Evolutionary conservation across 768 basidiomycete species (phyloP).

Genomic region (Coprinopsis marcescibilis): DNA sequence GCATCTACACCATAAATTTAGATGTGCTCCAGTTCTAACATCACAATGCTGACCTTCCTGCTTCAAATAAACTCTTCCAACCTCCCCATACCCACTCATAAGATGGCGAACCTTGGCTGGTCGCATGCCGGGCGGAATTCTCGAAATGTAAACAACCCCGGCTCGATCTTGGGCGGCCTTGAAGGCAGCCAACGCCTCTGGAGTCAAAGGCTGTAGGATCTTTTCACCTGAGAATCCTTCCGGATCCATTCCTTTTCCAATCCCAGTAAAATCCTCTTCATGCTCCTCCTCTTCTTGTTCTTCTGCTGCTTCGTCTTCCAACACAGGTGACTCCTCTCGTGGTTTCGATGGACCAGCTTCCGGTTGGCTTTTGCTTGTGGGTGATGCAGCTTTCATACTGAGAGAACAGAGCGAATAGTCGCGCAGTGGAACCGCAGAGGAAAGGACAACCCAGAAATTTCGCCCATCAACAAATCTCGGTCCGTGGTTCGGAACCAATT

Average conservation of each 20-base stretch:
- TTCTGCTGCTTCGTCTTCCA: constrained; percentile 7
- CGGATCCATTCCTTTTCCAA: constrained; percentile 47
- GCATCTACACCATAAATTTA: constrained; percentile 44
- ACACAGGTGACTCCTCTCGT: not conserved
- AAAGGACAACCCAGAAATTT: not conserved
- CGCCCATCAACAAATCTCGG: too few species aligned
- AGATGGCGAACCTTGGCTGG: constrained; percentile 94
- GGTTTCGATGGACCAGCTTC: constrained; percentile 7
- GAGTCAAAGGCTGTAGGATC: constrained; percentile 66
- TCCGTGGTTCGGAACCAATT: too few species aligned
- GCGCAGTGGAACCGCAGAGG: not conserved
- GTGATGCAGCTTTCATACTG: not conserved
- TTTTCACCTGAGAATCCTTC: constrained; percentile 58
- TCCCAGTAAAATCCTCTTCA: constrained; percentile 20
- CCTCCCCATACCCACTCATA: constrained; percentile 83
- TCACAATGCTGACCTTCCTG: constrained; percentile 64
- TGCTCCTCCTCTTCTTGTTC: constrained; percentile 22
- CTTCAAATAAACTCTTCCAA: constrained; percentile 90
- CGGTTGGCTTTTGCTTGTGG: not conserved
- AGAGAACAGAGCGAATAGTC: not conserved
- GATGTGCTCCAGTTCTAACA: not conserved
- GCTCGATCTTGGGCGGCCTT: constrained; percentile 68
- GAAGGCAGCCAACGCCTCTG: constrained; percentile 71
- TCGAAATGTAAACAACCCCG: constrained; percentile 90
- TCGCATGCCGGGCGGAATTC: constrained; percentile 97